Conservation (phyloP, 306 rosid genomes). For the Ormosia semicastrata region DNA sequence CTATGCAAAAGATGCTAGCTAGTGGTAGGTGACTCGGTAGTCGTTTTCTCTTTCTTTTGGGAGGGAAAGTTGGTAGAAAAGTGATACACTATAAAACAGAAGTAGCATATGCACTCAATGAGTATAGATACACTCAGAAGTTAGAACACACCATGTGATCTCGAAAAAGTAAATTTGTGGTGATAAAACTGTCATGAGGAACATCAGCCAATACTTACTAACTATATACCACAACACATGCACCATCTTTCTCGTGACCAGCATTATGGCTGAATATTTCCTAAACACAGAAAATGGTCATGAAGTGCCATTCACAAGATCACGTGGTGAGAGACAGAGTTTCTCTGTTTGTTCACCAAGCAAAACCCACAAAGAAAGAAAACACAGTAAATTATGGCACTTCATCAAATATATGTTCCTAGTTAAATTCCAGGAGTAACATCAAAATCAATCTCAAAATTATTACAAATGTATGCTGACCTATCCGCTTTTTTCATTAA, state of each 20-base stretch:
- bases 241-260: constrained; percentile 31
- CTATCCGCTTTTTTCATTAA: constrained; percentile 16
- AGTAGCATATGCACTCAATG: not conserved
- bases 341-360: constrained; percentile 25
- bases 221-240: constrained; percentile 20
- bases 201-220: not conserved
- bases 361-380: not conserved
- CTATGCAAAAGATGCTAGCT: not conserved
- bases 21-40: not conserved
- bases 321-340: constrained; percentile 25
- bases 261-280: constrained; percentile 12
- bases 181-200: not conserved
- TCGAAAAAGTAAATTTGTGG: not conserved
- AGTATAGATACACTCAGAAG: not conserved
- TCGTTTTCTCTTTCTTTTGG: not conserved
- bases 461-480: constrained; percentile 20
- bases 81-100: not conserved
- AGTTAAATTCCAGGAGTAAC: constrained; percentile 19
- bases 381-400: not conserved
- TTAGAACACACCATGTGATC: constrained; percentile 26
- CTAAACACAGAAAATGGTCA: constrained; percentile 2
- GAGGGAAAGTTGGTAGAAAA: not conserved
- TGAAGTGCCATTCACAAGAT: not conserved
- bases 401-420: not conserved
- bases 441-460: constrained; percentile 5